Conservation (phyloP, 1,284 basidiomycete genomes). For the Volvariella volvacea region DNA sequence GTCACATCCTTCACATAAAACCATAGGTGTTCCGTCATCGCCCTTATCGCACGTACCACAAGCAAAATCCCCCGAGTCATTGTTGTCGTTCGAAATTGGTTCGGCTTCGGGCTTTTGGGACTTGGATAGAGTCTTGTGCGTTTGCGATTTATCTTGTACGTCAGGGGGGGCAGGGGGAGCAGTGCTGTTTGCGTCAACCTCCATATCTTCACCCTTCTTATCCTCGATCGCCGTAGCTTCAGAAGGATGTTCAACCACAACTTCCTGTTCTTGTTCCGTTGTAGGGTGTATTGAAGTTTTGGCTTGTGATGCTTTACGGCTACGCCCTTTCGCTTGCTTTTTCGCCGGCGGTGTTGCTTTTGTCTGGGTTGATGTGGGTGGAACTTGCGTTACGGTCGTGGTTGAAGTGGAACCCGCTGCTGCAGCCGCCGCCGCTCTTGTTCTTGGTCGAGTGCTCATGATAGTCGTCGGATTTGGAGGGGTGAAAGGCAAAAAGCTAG, state of each 20-base stretch:
- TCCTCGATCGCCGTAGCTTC: too few species aligned
- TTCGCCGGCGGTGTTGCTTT: not conserved
- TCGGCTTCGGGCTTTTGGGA: too few species aligned
- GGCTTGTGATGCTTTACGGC: not conserved
- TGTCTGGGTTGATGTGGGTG: conserved; percentile 6
- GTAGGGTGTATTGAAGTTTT: not conserved
- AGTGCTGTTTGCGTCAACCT: too few species aligned
- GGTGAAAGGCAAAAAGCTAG: too few species aligned
- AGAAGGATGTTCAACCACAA: not conserved
- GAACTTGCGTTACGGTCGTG: conserved; percentile 2
- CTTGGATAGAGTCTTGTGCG: too few species aligned
- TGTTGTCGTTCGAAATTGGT: conserved; percentile 8
- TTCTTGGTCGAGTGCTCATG: conserved; percentile 43
- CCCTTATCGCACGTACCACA: conserved; percentile 56
- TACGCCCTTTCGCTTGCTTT: not conserved
- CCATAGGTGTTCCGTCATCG: conserved; percentile 80
- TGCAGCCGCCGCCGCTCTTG: conserved; percentile 20
- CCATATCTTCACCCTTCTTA: too few species aligned
- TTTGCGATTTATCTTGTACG: conserved; percentile 9
- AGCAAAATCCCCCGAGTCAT: conserved; percentile 6
- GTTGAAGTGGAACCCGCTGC: conserved; percentile 11
- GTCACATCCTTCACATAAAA: conserved; percentile 63
- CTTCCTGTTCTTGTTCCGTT: not conserved
- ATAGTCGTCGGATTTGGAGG: not conserved
- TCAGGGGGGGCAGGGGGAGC: not conserved